phyloP scores from a whole-genome alignment of 768 basidiomycete species.

The Lentinula edodes region DNA sequence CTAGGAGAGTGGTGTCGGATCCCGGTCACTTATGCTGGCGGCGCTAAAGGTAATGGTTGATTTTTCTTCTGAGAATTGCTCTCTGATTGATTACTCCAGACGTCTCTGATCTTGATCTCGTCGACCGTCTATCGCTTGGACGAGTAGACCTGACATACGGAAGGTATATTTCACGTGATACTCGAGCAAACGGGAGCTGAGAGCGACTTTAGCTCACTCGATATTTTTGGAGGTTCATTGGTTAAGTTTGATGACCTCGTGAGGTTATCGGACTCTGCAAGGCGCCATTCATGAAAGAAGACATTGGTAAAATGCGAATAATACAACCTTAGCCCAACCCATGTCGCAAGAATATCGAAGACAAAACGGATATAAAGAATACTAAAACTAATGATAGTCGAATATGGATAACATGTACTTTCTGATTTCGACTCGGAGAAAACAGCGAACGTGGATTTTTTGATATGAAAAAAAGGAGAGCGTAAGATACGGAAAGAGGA shows the following conservation, averaged over 20 bases:
- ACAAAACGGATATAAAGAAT: not conserved
- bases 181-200: not conserved
- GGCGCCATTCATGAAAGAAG: not conserved
- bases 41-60: constrained; percentile 66
- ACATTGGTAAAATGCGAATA: constrained; percentile 4
- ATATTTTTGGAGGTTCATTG: constrained; percentile 53
- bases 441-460: not conserved
- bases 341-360: not conserved
- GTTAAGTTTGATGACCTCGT: constrained; percentile 48
- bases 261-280: constrained; percentile 20
- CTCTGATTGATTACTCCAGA: constrained; percentile 36
- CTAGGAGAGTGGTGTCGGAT: constrained; percentile 90
- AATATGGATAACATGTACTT: not conserved
- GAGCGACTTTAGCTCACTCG: constrained; percentile 34
- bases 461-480: not conserved
- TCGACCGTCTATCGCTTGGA: constrained; percentile 74
- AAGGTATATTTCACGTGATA: constrained; percentile 16
- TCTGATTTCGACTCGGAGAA: not conserved
- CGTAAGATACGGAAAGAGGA: not conserved
- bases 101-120: constrained; percentile 73
- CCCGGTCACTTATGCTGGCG: constrained; percentile 95
- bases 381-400: not conserved
- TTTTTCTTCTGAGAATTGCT: not conserved
- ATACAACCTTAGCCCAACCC: constrained; percentile 19
- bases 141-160: constrained; percentile 53